Conservation (phyloP, 1,284 basidiomycete genomes). For the Crepidotus sp. region DNA sequence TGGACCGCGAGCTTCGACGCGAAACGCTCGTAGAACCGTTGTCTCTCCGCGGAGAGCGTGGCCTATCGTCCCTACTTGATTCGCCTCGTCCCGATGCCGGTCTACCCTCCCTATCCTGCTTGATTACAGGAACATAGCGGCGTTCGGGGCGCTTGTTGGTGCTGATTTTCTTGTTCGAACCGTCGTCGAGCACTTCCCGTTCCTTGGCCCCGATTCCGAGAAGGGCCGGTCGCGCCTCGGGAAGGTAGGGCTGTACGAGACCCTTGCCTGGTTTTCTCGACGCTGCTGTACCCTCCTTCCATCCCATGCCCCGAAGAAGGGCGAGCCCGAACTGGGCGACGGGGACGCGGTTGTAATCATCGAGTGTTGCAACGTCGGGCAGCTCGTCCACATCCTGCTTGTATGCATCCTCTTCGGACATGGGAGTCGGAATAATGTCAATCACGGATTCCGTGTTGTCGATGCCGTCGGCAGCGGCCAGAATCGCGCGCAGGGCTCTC, state of each 20-base stretch:
- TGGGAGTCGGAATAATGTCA: slow-evolving; percentile 46
- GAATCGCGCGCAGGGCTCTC: slow-evolving; percentile 61
- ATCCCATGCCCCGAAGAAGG: slow-evolving; percentile 93
- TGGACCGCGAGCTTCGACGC: slow-evolving; percentile 22
- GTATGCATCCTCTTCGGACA: slow-evolving; percentile 74
- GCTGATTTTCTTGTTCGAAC: slow-evolving; percentile 37
- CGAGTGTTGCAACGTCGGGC: slow-evolving; percentile 67
- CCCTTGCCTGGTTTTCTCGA: slow-evolving; percentile 49
- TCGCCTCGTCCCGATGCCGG: slow-evolving; percentile 21
- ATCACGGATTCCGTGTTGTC: slow-evolving; percentile 32
- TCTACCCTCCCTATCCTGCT: slow-evolving; percentile 39
- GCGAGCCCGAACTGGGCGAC: slow-evolving; percentile 92
- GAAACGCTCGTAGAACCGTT: slow-evolving; percentile 20
- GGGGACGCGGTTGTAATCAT: slow-evolving; percentile 87
- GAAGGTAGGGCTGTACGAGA: slow-evolving; percentile 69
- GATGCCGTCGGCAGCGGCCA: slow-evolving; percentile 42
- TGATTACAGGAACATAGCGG: slow-evolving; percentile 71
- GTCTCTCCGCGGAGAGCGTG: slow-evolving; percentile 20
- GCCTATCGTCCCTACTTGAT: slow-evolving; percentile 23
- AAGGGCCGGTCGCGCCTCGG: slow-evolving; percentile 71
- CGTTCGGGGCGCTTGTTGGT: slow-evolving; percentile 46
- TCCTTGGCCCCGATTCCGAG: slow-evolving; percentile 91
- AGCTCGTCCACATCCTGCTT: slow-evolving; percentile 72
- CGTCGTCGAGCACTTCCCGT: slow-evolving; percentile 57
- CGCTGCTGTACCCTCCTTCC: slow-evolving; percentile 77